Conservation (phyloP, 1,139 yeast species). For the Taphrina betulina region DNA sequence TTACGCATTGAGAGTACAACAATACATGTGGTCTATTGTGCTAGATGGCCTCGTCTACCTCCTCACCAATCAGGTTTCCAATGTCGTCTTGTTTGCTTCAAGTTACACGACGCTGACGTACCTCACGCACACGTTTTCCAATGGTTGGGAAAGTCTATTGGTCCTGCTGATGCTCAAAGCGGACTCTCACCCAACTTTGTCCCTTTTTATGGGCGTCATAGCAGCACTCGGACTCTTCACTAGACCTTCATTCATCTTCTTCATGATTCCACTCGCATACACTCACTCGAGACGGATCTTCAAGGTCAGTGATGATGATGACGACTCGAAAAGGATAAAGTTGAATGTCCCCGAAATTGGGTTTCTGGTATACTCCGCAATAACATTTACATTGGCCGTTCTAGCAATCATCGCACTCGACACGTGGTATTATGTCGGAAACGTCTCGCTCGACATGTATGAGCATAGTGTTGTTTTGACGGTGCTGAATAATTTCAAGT, state of each 20-base stretch:
- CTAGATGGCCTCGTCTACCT: constrained; percentile 35
- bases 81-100: constrained; percentile 30
- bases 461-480: constrained; percentile 53
- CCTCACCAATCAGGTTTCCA: background rate
- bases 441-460: constrained; percentile 9
- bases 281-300: constrained; percentile 41
- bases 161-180: constrained; percentile 45
- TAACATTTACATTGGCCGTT: constrained; percentile 44
- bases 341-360: background rate
- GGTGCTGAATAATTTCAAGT: constrained; percentile 72
- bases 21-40: constrained; percentile 50
- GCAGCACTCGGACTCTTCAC: constrained; percentile 73
- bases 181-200: constrained; percentile 37
- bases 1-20: constrained; percentile 58
- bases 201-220: constrained; percentile 54
- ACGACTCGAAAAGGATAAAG: background rate
- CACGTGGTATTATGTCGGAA: constrained; percentile 47
- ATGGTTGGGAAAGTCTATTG: constrained; percentile 73
- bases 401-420: constrained; percentile 55
- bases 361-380: constrained; percentile 7
- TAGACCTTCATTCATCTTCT: constrained; percentile 78
- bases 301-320: constrained; percentile 44
- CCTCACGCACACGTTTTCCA: constrained; percentile 87
- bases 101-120: constrained; percentile 69
- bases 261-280: constrained; percentile 51